Base-by-base conservation (phyloP, 129 eudicot genomes). In the Ambrosia artemisiifolia region DNA sequence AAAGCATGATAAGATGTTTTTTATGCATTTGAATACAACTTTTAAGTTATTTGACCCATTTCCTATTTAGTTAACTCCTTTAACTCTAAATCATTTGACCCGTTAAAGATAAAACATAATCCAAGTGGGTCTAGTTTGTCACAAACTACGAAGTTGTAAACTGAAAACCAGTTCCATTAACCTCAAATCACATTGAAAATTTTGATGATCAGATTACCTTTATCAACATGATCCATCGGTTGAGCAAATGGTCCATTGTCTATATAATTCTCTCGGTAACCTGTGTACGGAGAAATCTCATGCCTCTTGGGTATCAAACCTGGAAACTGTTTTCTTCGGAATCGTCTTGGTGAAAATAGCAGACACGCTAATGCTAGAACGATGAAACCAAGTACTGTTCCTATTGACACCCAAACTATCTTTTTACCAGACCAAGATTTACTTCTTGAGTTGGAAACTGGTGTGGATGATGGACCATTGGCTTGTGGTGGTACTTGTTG, bases 391-490 rank as follows among this genome's bases (percentile, higher is more conserved):
- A 90, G 66, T 57, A 88, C 83, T 7, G 93, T 67, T 0, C 81
- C 91, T 73, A 94, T 90, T 24, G 96, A 70, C 70, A 94, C 88
- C 92, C 96, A 77, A 64, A 90, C 91, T 53, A 82, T 79, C 81
- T 81, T 90, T 78, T 75, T 88, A 14, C 87, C 77, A 2, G 67
- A 78, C 67, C 80, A 76, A 38, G 78, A 51, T 73, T 81, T 89
- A 11, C 56, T 80, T 40, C 82, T 36, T 63, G 97, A 82, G 80
- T 77, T 78, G 40, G 85, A 80, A 18, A 74, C 81, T 70, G 71
- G 68, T 14, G 77, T 9, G 24, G 85, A 7, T 20, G 98, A 78
- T 48, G 95, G 92, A 56, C 88, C 88, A 63, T 83, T 76, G 17
- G 79, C 88, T 61, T 77, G 83, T 33, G 75, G 30, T 7, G 95